phyloP scores from a whole-genome alignment of 2,329 filamentous ascomycete genomes.

The Plenodomus tracheiphilus region DNA sequence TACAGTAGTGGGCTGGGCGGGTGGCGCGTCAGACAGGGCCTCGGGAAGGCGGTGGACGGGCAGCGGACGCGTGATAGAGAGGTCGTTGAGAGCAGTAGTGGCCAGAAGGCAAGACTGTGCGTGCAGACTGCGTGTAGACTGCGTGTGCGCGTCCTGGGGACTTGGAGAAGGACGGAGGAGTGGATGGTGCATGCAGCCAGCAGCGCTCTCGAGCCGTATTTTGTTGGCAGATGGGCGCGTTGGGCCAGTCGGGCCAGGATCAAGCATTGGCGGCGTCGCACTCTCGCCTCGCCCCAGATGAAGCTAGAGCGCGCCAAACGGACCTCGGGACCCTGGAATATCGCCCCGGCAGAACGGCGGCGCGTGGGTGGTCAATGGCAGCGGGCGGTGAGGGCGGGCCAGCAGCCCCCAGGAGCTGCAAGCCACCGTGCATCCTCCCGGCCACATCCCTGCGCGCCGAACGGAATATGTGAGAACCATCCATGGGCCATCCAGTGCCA shows the following conservation, averaged over 20 bases:
- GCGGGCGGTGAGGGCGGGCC: neutral
- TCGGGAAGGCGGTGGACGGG: conserved; percentile 17
- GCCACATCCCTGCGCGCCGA: conserved; percentile 1
- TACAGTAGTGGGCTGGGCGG: conserved; percentile 31
- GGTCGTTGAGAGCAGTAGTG: too few species aligned
- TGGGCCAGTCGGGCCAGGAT: too few species aligned
- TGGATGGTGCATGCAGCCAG: conserved; percentile 4
- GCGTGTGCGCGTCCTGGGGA: too few species aligned
- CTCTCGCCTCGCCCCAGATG: neutral
- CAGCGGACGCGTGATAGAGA: too few species aligned
- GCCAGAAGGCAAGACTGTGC: too few species aligned
- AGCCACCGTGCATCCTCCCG: neutral
- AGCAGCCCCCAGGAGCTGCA: neutral
- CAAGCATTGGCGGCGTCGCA: too few species aligned
- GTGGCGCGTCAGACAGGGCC: conserved; percentile 25
- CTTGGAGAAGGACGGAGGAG: conserved; percentile 7
- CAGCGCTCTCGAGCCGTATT: neutral
- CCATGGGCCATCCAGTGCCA: too few species aligned
- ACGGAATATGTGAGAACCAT: neutral
- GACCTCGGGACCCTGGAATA: conserved; percentile 1
- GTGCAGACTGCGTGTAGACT: neutral
- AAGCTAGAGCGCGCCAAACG: neutral
- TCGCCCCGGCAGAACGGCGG: conserved; percentile 3
- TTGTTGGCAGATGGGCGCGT: neutral
- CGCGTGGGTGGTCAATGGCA: conserved; percentile 2